Percentiles rank a stretch among this genome's conserved stretches.
Evolutionary conservation across 139 green algal species (phyloP).

Genomic region (Trebouxia sp.): DNA sequence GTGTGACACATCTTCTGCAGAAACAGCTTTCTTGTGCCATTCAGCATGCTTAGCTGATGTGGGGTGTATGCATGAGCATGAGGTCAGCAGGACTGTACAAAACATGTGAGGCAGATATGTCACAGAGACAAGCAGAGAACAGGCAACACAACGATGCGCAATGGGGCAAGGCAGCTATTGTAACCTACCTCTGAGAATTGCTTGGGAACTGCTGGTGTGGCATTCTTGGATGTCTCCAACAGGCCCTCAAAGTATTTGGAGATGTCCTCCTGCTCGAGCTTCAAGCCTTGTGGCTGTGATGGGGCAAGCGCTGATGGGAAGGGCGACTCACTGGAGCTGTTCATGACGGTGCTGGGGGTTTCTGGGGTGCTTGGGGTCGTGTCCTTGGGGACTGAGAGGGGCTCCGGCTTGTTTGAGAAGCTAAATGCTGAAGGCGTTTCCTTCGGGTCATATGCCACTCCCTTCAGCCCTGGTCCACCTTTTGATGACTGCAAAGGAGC

Average conservation of each 20-base stretch:
- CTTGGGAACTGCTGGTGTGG: background rate
- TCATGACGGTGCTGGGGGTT: background rate
- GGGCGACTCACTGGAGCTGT: background rate
- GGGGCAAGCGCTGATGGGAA: constrained; percentile 1
- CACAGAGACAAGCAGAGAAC: background rate
- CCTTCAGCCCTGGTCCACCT: background rate
- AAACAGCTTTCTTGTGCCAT: too few relatives aligned
- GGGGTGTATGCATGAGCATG: background rate
- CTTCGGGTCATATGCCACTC: background rate
- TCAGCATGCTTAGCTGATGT: background rate
- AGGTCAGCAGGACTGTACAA: background rate
- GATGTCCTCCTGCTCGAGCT: background rate
- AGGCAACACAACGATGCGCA: background rate
- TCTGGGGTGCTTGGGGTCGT: background rate
- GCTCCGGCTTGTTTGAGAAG: background rate
- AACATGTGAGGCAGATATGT: background rate
- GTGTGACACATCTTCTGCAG: too few relatives aligned
- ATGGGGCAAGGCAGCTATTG: background rate
- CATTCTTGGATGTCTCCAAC: background rate
- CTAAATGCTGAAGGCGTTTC: background rate
- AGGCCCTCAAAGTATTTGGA: background rate
- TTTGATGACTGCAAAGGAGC: background rate
- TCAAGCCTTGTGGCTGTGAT: constrained; percentile 3
- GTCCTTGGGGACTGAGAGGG: background rate
- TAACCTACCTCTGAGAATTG: background rate